These are phyloP conservation scores for Venturia carpophila DNA, from an alignment of 2,329 filamentous ascomycete species.

Conservation along the genomic window DNA sequence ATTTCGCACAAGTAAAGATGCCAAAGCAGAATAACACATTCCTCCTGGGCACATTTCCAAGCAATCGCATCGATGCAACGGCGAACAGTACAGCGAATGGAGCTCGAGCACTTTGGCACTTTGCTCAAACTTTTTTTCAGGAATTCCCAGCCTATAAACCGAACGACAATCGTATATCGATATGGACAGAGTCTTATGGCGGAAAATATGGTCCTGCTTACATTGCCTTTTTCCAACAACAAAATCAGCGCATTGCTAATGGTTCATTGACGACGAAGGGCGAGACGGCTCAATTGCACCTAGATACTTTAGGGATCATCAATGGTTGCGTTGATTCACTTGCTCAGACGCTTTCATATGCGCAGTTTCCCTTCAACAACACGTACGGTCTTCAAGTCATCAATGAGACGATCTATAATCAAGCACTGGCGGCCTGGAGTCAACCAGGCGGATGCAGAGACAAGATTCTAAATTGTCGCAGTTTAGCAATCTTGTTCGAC, in stretches of 20 bases:
- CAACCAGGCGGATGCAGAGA: constrained; percentile 47
- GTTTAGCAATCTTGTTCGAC: constrained; percentile 40
- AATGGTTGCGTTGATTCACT: constrained; percentile 49
- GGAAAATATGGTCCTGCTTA: constrained; percentile 53
- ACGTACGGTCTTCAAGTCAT: constrained; percentile 49
- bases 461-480: constrained; percentile 44
- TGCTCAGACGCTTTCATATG: constrained; percentile 42
- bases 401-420: constrained; percentile 41
- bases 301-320: constrained; percentile 49
- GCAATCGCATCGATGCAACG: constrained; percentile 35
- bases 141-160: constrained; percentile 26
- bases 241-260: constrained; percentile 46
- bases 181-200: constrained; percentile 44
- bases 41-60: constrained; percentile 46
- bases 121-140: constrained; percentile 54
- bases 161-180: constrained; percentile 23
- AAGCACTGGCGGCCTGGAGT: constrained; percentile 39
- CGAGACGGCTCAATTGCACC: constrained; percentile 31
- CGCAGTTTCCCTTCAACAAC: constrained; percentile 49
- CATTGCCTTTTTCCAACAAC: constrained; percentile 47
- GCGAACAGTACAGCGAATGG: constrained; percentile 46
- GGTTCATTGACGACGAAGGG: constrained; percentile 30
- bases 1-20: constrained; percentile 22
- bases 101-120: constrained; percentile 51
- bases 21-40: constrained; percentile 46